phyloP scores from a whole-genome alignment of 2,329 filamentous ascomycete species.

The Fonsecaea monophora region DNA sequence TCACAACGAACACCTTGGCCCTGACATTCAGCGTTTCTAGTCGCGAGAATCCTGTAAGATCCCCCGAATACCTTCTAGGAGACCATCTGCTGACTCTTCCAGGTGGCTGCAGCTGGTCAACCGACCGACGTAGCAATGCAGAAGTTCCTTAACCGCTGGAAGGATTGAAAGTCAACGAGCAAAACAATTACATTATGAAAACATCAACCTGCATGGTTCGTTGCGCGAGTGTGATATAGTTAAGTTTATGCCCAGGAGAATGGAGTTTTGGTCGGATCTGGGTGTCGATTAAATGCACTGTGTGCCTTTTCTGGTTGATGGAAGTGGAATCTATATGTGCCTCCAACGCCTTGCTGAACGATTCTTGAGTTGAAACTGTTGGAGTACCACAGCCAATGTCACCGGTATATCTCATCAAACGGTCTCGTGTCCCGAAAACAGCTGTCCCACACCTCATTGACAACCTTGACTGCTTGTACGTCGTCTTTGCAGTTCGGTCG shows the following conservation, averaged over 20 bases:
- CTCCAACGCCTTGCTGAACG: slow-evolving; percentile 37
- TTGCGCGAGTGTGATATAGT: slow-evolving; percentile 11
- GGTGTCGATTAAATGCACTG: slow-evolving; percentile 12
- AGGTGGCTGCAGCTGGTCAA: slow-evolving; percentile 62
- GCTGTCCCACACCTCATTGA: slow-evolving; percentile 98
- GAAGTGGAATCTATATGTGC: slow-evolving; percentile 6
- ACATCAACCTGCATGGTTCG: slow-evolving; percentile 16
- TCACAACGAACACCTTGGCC: slow-evolving; percentile 60
- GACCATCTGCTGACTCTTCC: slow-evolving; percentile 29
- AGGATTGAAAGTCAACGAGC: slow-evolving; percentile 54
- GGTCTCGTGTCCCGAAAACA: slow-evolving; percentile 93
- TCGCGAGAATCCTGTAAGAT: slow-evolving; percentile 65
- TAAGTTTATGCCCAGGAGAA: slow-evolving; percentile 16
- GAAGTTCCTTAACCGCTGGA: slow-evolving; percentile 65
- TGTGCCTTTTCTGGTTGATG: not conserved
- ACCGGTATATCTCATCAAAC: slow-evolving; percentile 94
- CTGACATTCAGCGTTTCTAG: slow-evolving; percentile 60
- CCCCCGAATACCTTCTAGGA: slow-evolving; percentile 29
- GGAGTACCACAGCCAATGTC: slow-evolving; percentile 31
- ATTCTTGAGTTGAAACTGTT: slow-evolving; percentile 15
- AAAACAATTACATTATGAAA: slow-evolving; percentile 11
- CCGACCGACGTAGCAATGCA: slow-evolving; percentile 61
- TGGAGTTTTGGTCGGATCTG: slow-evolving; percentile 27
- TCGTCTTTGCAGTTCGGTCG: slow-evolving; percentile 84
- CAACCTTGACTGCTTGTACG: slow-evolving; percentile 81